phyloP scores from a whole-genome alignment of 1,284 basidiomycete species.

The Cutaneotrichosporon cutaneum region DNA sequence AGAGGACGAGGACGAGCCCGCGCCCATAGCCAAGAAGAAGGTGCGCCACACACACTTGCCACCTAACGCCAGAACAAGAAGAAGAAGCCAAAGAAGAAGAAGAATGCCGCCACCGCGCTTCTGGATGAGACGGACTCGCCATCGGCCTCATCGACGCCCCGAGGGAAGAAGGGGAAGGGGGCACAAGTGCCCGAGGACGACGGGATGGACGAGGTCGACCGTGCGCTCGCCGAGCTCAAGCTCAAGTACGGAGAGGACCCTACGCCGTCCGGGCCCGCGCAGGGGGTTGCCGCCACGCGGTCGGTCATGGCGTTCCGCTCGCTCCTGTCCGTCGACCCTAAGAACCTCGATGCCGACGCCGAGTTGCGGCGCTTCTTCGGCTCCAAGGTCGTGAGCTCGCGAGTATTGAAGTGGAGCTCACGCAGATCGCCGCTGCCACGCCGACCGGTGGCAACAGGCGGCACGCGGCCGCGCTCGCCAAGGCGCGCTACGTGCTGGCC shows the following conservation, averaged over 20 bases:
- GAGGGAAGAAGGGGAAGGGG: slow-evolving; percentile 57
- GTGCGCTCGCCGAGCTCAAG: slow-evolving; percentile 75
- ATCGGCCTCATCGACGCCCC: slow-evolving; percentile 34
- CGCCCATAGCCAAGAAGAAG: slow-evolving; percentile 36
- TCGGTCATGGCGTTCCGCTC: slow-evolving; percentile 47
- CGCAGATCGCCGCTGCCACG: slow-evolving; percentile 39
- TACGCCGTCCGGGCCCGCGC: slow-evolving; percentile 1
- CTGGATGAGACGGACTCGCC: slow-evolving; percentile 21
- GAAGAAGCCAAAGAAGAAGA: slow-evolving; percentile 51
- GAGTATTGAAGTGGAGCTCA: background rate
- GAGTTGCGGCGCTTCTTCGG: slow-evolving; percentile 92
- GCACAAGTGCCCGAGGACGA: slow-evolving; percentile 44
- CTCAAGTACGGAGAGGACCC: slow-evolving; percentile 57
- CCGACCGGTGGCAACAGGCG: slow-evolving; percentile 26
- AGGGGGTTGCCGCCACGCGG: slow-evolving; percentile 18
- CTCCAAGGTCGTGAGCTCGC: slow-evolving; percentile 74
- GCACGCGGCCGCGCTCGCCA: slow-evolving; percentile 32
- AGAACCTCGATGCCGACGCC: slow-evolving; percentile 77
- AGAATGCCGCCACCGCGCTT: slow-evolving; percentile 18
- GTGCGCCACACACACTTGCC: slow-evolving; percentile 19
- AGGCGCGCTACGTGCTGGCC: slow-evolving; percentile 43
- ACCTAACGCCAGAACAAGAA: slow-evolving; percentile 47
- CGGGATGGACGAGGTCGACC: slow-evolving; percentile 75
- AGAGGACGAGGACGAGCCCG: slow-evolving; percentile 35
- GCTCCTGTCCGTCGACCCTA: slow-evolving; percentile 70